Percentiles rank a stretch among this genome's conserved stretches.
phyloP scores from a whole-genome alignment of 1,284 basidiomycete genomes.

The Pseudozyma pruni region DNA sequence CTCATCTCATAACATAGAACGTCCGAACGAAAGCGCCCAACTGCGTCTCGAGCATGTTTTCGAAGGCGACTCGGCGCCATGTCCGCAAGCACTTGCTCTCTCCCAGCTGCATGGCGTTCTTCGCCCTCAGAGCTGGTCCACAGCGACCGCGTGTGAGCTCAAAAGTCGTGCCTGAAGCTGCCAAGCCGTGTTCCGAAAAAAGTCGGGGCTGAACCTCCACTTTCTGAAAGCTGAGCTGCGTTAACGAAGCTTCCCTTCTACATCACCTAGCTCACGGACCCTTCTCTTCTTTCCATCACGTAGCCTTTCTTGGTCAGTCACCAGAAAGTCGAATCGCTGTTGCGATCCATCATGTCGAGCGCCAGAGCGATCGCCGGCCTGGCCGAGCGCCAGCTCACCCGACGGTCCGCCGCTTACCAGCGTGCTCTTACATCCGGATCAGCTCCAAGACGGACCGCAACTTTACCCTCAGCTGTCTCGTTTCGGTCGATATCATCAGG shows the following conservation, averaged over 20 bases:
- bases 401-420: not conserved
- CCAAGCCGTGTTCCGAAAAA: slow-evolving; percentile 8
- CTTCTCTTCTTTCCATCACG: not conserved
- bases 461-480: not conserved
- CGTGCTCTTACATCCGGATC: not conserved
- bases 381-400: slow-evolving; percentile 13
- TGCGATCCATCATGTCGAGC: slow-evolving; percentile 16
- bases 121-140: too few species aligned
- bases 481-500: slow-evolving; percentile 6
- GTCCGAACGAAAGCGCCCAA: too few species aligned
- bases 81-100: too few species aligned
- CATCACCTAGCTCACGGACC: too few species aligned
- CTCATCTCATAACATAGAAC: too few species aligned
- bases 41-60: too few species aligned
- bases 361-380: slow-evolving; percentile 8
- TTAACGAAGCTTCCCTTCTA: not conserved
- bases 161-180: too few species aligned
- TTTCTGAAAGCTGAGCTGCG: slow-evolving; percentile 3
- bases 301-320: too few species aligned
- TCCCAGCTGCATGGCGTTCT: too few species aligned
- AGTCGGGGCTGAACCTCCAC: slow-evolving; percentile 19
- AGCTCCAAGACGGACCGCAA: not conserved
- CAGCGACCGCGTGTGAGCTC: too few species aligned
- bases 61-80: too few species aligned
- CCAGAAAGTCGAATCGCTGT: too few species aligned